These are phyloP conservation scores for Epicoccum nigrum DNA, from an alignment of 2,329 filamentous ascomycete species.

Conservation along the genomic window DNA sequence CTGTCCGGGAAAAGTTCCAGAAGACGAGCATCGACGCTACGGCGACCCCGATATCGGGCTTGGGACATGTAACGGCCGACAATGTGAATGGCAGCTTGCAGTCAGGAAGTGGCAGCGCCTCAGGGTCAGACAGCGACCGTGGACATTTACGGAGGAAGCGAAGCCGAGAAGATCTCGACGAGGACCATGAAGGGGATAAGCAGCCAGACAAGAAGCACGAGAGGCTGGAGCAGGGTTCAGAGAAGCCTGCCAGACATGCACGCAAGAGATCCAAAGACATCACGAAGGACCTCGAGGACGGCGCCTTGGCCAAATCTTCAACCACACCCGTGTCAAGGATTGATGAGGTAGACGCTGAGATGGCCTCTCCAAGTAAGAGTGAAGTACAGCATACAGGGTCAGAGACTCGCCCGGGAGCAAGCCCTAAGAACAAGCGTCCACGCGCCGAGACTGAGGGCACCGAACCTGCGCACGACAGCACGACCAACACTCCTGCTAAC, in stretches of 20 bases:
- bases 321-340: constrained; percentile 40
- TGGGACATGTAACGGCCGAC: constrained; percentile 33
- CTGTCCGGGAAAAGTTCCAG: constrained; percentile 66
- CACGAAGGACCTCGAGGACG: constrained; percentile 39
- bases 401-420: constrained; percentile 31
- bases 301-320: constrained; percentile 40
- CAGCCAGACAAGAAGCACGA: constrained; percentile 43
- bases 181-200: constrained; percentile 42
- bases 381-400: constrained; percentile 11
- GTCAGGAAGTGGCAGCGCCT: constrained; percentile 34
- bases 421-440: constrained; percentile 58
- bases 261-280: constrained; percentile 57
- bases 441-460: constrained; percentile 39
- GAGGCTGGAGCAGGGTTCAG: constrained; percentile 25
- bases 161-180: constrained; percentile 54
- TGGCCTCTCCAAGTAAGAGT: constrained; percentile 29
- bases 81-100: constrained; percentile 31
- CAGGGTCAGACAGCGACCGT: constrained; percentile 46
- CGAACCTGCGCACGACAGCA: constrained; percentile 17
- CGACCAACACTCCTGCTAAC: constrained; percentile 18
- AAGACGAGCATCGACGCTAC: constrained; percentile 62
- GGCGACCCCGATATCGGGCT: constrained; percentile 23
- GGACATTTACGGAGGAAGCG: constrained; percentile 53
- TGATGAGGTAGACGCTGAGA: constrained; percentile 40
- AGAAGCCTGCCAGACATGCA: constrained; percentile 47